Evolutionary conservation across 768 basidiomycete species (phyloP), one percentile per base, ranked within the genome.

Genomic region (Boletus eberwhitei): DNA sequence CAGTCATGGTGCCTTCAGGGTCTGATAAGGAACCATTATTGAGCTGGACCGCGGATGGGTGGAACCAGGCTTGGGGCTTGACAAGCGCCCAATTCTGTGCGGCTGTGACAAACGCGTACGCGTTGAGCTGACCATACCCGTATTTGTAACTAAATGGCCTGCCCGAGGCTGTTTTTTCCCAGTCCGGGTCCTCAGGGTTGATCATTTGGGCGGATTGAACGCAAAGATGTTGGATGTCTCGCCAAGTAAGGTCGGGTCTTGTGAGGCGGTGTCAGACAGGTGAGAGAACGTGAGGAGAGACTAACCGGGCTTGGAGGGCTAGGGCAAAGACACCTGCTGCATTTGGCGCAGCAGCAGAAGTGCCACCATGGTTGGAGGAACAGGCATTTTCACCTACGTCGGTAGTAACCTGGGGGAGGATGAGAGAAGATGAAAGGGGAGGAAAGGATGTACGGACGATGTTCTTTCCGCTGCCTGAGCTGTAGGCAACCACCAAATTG

Each of bases 271-370:
- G 59, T 67, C 21, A 50, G 54, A 50, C 43, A 38, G 50, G 48
- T 46, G 43, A 37, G 32, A 52, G 60, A n/a, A 29, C 17, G 36
- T 16, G 11, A 29, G 48, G 35, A 45, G 51, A 24, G 41, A 67
- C 80, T 53, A 63, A 93, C 93, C 95, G 82, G 54, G 83, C 90
- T 73, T 93, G 79, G 16, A 99, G 76, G 7, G 93, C 93, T 12
- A 99, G 81, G 21, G 94, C 90, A 66, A 96, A 87, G 37, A 98
- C 90, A 26, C 93, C 97, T 14, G 87, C 94, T 24, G 93, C 97
- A 59, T 98, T 91, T 8, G 97, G 97, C 8, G 97, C 97, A 5
- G 97, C 97, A 22, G 97, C 97, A 16, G 96, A 98, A 2, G 97
- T 99, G 16, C 97, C 97, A 22, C 97, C 97, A 64, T 99, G 97